Percentiles rank a stretch among this genome's conserved stretches.
Evolutionary conservation across 2,329 filamentous ascomycete genomes (phyloP).

Genomic region (Pseudogymnoascus destructans): DNA sequence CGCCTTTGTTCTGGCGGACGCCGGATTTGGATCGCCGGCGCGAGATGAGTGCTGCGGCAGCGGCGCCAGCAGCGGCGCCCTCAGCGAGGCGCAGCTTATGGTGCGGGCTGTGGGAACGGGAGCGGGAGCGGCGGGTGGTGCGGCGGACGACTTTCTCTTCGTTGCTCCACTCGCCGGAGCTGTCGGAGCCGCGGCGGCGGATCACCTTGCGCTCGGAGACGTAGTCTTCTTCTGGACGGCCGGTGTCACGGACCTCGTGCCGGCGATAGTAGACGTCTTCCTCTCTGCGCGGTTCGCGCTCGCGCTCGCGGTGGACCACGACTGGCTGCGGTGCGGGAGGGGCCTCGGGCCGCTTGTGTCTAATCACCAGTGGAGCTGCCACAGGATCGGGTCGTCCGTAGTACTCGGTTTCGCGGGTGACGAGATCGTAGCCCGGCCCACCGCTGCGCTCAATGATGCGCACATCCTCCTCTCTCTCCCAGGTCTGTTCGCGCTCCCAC

Average conservation of each 20-base stretch:
- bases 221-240: conserved; percentile 16
- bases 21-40: conserved; percentile 36
- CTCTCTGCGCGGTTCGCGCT: conserved; percentile 20
- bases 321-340: conserved; percentile 36
- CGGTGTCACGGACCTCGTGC: conserved; percentile 24
- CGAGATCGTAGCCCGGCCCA: background rate
- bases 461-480: conserved; percentile 23
- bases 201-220: conserved; percentile 29
- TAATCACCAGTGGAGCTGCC: conserved; percentile 41
- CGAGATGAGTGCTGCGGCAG: conserved; percentile 44
- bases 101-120: conserved; percentile 33
- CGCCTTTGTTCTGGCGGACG: conserved; percentile 14
- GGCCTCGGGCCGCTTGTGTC: conserved; percentile 41
- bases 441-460: conserved; percentile 26
- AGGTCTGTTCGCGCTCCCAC: conserved; percentile 22
- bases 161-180: conserved; percentile 32
- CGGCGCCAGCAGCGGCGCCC: conserved; percentile 51
- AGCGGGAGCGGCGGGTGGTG: conserved; percentile 32
- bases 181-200: conserved; percentile 21
- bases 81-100: conserved; percentile 49
- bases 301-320: conserved; percentile 26
- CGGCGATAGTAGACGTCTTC: conserved; percentile 28
- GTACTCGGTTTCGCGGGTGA: conserved; percentile 41
- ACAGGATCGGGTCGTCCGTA: conserved; percentile 39
- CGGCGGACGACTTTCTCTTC: conserved; percentile 37